phyloP scores from a whole-genome alignment of 2,329 filamentous ascomycete species.

The Harringtonia lauricola region DNA sequence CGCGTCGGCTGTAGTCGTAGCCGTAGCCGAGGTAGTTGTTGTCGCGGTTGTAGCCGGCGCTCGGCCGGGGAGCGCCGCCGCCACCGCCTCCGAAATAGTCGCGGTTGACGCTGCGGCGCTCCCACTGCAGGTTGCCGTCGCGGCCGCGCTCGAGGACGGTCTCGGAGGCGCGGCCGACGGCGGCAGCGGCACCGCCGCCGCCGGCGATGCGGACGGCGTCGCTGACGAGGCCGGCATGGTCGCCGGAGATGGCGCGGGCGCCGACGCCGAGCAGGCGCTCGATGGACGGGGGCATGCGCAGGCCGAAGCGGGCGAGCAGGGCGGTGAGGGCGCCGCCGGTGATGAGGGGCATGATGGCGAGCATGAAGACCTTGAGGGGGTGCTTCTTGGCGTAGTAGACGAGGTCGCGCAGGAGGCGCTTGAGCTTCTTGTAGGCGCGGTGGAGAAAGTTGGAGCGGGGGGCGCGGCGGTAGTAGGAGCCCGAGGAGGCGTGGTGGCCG shows the following conservation, averaged over 20 bases:
- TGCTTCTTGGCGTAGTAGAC: constrained; percentile 72
- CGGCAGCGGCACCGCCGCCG: constrained; percentile 13
- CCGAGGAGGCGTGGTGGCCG: constrained; percentile 12
- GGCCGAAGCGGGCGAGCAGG: constrained; percentile 66
- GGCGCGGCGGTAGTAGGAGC: constrained; percentile 66
- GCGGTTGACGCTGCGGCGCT: constrained; percentile 22
- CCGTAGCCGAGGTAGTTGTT: constrained; percentile 7
- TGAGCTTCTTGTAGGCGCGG: constrained; percentile 63
- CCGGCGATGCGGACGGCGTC: constrained; percentile 45
- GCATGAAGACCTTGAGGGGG: constrained; percentile 77
- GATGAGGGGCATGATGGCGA: constrained; percentile 78
- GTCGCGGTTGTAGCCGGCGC: constrained; percentile 15
- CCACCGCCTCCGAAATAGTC: constrained; percentile 22
- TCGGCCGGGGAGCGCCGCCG: too few relatives aligned
- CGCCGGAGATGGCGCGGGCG: constrained; percentile 34
- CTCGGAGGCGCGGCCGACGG: constrained; percentile 9
- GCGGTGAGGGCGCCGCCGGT: constrained; percentile 73
- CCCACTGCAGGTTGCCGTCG: constrained; percentile 25
- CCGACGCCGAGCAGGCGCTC: constrained; percentile 47
- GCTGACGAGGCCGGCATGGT: constrained; percentile 36
- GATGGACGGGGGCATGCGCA: constrained; percentile 58
- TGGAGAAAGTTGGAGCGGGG: constrained; percentile 71
- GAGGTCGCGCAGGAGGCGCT: constrained; percentile 69
- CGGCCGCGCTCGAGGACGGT: constrained; percentile 22
- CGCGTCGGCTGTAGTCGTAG: neutral